Base-by-base conservation (phyloP, 2,329 filamentous ascomycete genomes). In the Clonostachys rhizophaga region DNA sequence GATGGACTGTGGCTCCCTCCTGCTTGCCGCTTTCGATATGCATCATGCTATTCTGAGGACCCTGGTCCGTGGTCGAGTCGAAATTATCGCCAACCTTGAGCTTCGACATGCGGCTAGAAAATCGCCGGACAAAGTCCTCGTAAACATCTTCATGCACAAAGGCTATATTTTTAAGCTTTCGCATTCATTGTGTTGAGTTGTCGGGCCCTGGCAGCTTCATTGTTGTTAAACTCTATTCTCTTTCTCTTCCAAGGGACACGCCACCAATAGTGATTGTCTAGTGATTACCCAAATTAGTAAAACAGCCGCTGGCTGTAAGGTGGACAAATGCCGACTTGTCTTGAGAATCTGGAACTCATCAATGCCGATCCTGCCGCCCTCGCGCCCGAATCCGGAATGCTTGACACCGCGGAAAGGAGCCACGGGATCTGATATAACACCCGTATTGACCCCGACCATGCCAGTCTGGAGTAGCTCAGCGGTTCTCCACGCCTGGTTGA, bases 381-480 rank as follows among this genome's bases (percentile, higher is more conserved):
- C 49, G 13, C 40, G 24, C 6, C 46, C 48, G 7, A 42, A 44
- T 4, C 51, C 47, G 9, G 34, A 45, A 34, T 50, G 42, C 41
- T 53, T 53, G 7, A 50, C 42, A 30, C 51, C 50, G 2, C 50
- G 50, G 42, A 53, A 52, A 13, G 49, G 45, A 13, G 42, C 18
- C 16, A 44, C 50, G 11, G 40, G 30, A 2, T n/a, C 39, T 16
- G 14, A 39, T 4, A 52, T 33, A 2, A 53, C 34, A 17, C 50
- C 50, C 3, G 44, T 81, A 56, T 83, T 83, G 34, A 81, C 75
- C 47, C 79, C 81, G 6, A 85, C 74, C 82, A 85, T 85, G n/a
- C 81, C 81, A 3, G 83, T 76, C 52, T 85, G 77, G 43, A 85
- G 62, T 2, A 63, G 67, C 54, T 74, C 71, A 3, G 68, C 65